Evolutionary conservation across 345 rosid species (phyloP).

Genomic region (Trapa incisa): DNA sequence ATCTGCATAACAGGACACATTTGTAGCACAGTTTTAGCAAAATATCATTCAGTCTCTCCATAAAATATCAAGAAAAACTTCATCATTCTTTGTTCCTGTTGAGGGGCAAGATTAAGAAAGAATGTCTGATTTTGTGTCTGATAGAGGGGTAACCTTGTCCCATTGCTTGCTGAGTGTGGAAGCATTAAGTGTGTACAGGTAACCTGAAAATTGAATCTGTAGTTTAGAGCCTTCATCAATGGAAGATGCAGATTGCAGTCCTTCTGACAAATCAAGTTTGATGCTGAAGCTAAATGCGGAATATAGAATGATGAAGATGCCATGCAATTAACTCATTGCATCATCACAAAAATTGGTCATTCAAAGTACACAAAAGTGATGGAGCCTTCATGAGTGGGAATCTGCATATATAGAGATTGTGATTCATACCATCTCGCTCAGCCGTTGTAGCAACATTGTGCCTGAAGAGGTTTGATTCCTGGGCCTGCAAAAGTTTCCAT

Average conservation of each 20-base stretch:
- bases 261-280: no score
- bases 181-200: slow-evolving; percentile 71
- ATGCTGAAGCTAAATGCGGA: background rate
- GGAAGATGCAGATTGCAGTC: background rate
- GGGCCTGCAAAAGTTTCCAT: slow-evolving; percentile 40
- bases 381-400: background rate
- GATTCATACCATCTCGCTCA: slow-evolving; percentile 74
- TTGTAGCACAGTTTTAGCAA: slow-evolving; percentile 3
- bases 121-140: background rate
- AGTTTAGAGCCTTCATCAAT: background rate
- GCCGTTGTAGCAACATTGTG: slow-evolving; percentile 72
- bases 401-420: background rate
- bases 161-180: slow-evolving; percentile 83
- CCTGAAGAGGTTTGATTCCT: slow-evolving; percentile 64
- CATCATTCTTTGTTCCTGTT: no score
- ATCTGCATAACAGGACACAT: slow-evolving; percentile 35
- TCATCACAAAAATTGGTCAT: no score
- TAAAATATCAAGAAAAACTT: background rate
- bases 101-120: background rate
- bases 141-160: slow-evolving; percentile 44
- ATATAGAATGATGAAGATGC: background rate
- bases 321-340: background rate
- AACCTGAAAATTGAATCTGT: slow-evolving; percentile 39
- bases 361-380: no score
- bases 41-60: background rate